Conservation (phyloP, 768 basidiomycete genomes). For the Podaxis sp. region DNA sequence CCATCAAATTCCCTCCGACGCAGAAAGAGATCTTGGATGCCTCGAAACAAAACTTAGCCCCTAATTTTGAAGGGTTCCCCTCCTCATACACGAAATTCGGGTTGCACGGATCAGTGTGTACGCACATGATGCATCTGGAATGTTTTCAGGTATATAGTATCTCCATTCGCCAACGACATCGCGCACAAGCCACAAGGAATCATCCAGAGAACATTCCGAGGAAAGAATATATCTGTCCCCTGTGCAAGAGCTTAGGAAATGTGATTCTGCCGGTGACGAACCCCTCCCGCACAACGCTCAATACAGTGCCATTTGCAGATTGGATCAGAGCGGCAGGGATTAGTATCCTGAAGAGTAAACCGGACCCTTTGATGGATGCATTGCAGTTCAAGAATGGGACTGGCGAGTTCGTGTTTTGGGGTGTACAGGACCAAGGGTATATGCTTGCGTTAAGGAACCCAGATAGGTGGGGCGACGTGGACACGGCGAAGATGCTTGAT, state of each 20-base stretch:
- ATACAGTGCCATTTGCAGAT: slow-evolving; percentile 69
- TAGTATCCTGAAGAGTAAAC: slow-evolving; percentile 81
- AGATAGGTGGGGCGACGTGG: slow-evolving; percentile 52
- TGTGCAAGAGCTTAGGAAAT: slow-evolving; percentile 97
- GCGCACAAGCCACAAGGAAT: slow-evolving; percentile 85
- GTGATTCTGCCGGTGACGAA: slow-evolving; percentile 82
- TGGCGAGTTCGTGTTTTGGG: slow-evolving; percentile 89
- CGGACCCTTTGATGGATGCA: slow-evolving; percentile 69
- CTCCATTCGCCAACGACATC: slow-evolving; percentile 86
- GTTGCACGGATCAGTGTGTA: slow-evolving; percentile 85
- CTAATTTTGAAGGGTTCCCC: slow-evolving; percentile 77
- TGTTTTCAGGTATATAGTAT: slow-evolving; percentile 91
- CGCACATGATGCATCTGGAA: slow-evolving; percentile 95
- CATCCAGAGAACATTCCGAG: slow-evolving; percentile 97
- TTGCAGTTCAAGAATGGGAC: slow-evolving; percentile 79
- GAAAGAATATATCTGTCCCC: slow-evolving; percentile 93
- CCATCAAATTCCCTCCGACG: slow-evolving; percentile 48
- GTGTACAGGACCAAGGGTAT: slow-evolving; percentile 77
- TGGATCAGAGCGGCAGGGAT: slow-evolving; percentile 92
- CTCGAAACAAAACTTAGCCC: slow-evolving; percentile 33
- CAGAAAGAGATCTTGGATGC: slow-evolving; percentile 49
- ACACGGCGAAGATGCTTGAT: slow-evolving; percentile 80
- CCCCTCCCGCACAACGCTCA: slow-evolving; percentile 49
- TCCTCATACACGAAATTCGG: slow-evolving; percentile 78
- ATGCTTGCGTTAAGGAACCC: slow-evolving; percentile 50